Conservation (phyloP, 441 rosid species). For the Mallotus japonicus region DNA sequence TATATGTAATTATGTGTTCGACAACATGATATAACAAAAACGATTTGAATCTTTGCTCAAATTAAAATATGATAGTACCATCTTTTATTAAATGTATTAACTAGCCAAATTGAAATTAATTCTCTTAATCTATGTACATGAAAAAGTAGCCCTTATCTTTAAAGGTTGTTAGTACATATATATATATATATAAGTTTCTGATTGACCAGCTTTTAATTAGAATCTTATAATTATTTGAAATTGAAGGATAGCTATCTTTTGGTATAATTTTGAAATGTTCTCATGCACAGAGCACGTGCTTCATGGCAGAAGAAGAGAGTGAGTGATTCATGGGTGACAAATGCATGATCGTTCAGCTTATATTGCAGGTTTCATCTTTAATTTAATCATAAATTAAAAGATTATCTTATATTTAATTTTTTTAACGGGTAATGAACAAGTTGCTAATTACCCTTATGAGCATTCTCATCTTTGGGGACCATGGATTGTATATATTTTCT, state of each 20-base stretch:
- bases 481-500: constrained; percentile 11
- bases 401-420: neutral
- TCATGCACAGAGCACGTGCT: constrained; percentile 22
- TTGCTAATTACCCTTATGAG: neutral
- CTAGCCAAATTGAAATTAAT: neutral
- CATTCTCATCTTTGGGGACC: constrained; percentile 14
- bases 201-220: constrained; percentile 3
- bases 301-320: constrained; percentile 16
- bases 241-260: neutral
- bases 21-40: too few species aligned
- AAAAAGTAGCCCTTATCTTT: neutral
- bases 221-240: neutral
- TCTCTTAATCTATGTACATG: too few species aligned
- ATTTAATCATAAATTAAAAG: neutral
- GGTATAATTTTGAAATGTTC: neutral
- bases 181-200: neutral
- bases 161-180: neutral
- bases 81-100: too few species aligned
- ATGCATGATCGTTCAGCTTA: constrained; percentile 24
- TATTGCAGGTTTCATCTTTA: constrained; percentile 4
- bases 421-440: neutral
- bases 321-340: constrained; percentile 9
- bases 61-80: too few species aligned
- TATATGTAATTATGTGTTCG: too few species aligned
- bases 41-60: too few species aligned